Base-by-base conservation (phyloP, 352 stramenopile genomes). In the Globisporangium lucens region DNA sequence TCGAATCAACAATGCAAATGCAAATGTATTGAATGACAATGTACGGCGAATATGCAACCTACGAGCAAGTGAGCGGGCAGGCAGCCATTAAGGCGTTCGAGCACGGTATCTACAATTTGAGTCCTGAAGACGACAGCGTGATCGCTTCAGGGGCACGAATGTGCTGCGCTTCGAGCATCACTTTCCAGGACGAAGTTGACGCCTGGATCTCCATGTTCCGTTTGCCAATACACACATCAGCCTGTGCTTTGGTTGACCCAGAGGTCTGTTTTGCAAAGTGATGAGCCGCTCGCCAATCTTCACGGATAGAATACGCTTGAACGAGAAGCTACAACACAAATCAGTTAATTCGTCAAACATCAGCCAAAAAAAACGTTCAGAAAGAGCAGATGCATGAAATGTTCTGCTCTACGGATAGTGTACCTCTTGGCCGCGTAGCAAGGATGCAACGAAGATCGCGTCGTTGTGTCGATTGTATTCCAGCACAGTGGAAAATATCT, bases 401-500 rank as follows among this genome's bases (percentile, higher is more conserved):
- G 4, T 49, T 10, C 15, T 49, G 41, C 41, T 15, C 20, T 5
- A 2, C 5, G 2, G 13, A 22, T 7, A n/a, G 41, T 20, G 3
- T 61, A 72, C 60, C 61, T 72, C 67, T 33, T 56, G 57, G 29
- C 87, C 75, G 10, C 83, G 75, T 27, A 88, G 56, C 10, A 90
- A 35, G 13, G 73, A 79, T 2, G 79, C 85, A 6, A 89, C 56
- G 61, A 89, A 91, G 15, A 87, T 69, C 1, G 76, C 77, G 30
- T 93, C 81, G 29, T 82, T 77, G 12, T 53, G 56, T 2, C 73
- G 72, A 17, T 78, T 70, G 1, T 49, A 59, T 2, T 58, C 33
- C 8, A 83, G 29, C 20, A 78, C 63, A 5, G 35, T 57, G 7
- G 63, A 46, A 29, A 74, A 72, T 0, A 86, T 49, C 5, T 56